A percentile compares a stretch with the other conserved stretches of the same genome.
Evolutionary conservation across 768 basidiomycete genomes (phyloP).

Genomic region (Leccinum incarnatum): DNA sequence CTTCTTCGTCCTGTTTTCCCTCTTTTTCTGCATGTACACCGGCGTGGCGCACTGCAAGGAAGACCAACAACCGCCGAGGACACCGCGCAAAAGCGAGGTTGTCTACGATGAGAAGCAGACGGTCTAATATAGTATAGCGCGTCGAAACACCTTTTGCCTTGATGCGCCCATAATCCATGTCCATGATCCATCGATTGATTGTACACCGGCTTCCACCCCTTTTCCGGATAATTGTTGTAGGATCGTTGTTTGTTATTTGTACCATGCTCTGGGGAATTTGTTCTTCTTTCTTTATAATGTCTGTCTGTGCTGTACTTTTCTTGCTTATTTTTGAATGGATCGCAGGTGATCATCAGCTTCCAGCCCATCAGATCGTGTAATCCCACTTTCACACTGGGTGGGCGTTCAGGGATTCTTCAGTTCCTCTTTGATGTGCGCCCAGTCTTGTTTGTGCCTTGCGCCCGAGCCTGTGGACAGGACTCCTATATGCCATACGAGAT

Average conservation of each 20-base stretch:
- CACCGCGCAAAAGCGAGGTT: not conserved
- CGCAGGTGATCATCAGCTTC: not conserved
- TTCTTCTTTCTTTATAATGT: not conserved
- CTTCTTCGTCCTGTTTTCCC: conserved; percentile 16
- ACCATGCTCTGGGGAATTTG: not conserved
- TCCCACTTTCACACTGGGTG: too few relatives aligned
- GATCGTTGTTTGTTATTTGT: not conserved
- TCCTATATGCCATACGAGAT: too few relatives aligned
- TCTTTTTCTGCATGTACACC: conserved; percentile 32
- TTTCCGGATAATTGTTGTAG: not conserved
- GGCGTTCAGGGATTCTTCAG: too few relatives aligned
- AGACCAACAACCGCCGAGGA: not conserved
- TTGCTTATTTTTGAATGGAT: conserved; percentile 5
- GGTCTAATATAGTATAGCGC: not conserved
- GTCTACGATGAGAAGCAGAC: not conserved
- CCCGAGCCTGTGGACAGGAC: too few relatives aligned
- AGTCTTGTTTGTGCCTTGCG: too few relatives aligned
- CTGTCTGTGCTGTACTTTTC: not conserved
- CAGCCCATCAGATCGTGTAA: too few relatives aligned
- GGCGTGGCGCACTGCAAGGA: conserved; percentile 21
- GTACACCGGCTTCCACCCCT: not conserved
- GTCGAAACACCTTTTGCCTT: not conserved
- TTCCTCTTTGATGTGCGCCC: too few relatives aligned
- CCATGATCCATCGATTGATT: not conserved
- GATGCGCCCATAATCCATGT: not conserved